A percentile compares a stretch with the other conserved stretches of the same genome.
Evolutionary conservation across 305 asterid genomes (phyloP).

Genomic region (Fraxinus xanthoxyloides): DNA sequence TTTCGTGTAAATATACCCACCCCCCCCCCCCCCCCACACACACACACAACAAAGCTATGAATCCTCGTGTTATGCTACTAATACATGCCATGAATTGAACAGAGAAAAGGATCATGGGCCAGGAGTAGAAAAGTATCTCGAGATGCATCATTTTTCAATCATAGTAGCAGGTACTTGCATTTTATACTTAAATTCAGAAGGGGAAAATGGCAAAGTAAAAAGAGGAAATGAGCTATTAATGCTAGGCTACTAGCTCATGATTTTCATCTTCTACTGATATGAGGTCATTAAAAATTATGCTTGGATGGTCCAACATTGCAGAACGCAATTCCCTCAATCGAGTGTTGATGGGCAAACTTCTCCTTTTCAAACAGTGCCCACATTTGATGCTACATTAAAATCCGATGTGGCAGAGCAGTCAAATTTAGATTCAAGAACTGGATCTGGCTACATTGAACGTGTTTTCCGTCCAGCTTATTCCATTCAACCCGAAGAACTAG

Average conservation of each 20-base stretch:
- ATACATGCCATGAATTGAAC: conserved; percentile 43
- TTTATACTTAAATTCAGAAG: conserved; percentile 19
- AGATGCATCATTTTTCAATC: conserved; percentile 57
- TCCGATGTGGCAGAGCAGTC: conserved; percentile 53
- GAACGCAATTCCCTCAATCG: conserved; percentile 42
- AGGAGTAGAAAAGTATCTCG: conserved; percentile 54
- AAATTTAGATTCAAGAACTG: conserved; percentile 50
- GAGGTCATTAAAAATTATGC: neutral
- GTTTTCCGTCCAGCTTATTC: conserved; percentile 55
- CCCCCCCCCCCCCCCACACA: no score
- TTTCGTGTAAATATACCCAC: no score
- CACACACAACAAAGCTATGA: neutral
- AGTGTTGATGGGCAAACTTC: conserved; percentile 49
- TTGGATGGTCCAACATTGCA: conserved; percentile 34
- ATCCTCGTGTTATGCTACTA: neutral
- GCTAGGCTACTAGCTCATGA: neutral
- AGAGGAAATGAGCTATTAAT: neutral
- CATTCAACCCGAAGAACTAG: conserved; percentile 51
- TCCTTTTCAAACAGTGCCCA: conserved; percentile 52
- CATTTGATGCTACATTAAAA: conserved; percentile 42
- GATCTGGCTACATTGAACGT: conserved; percentile 44
- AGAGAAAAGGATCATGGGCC: conserved; percentile 71
- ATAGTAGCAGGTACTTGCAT: conserved; percentile 62
- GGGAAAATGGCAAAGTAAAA: conserved; percentile 4
- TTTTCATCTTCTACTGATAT: neutral